Conservation (phyloP, 768 basidiomycete genomes). For the Mycena floridula region DNA sequence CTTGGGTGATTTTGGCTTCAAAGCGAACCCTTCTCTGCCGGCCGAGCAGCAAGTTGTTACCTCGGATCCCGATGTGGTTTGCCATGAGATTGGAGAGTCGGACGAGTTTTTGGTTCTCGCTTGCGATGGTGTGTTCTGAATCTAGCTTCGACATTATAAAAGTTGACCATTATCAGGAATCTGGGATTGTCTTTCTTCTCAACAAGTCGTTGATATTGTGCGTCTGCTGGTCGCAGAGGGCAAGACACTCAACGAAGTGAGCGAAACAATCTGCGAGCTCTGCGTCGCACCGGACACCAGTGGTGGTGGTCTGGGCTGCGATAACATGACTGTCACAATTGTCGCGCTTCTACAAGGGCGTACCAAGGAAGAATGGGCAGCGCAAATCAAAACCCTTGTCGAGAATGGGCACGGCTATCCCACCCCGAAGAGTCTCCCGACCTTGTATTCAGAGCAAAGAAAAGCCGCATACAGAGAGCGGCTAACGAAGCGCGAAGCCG, state of each 20-base stretch:
- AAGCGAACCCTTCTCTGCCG: constrained; percentile 77
- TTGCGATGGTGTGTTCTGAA: constrained; percentile 88
- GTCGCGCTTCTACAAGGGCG: constrained; percentile 83
- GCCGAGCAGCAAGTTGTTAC: constrained; percentile 95
- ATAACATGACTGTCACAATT: constrained; percentile 97
- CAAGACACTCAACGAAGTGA: constrained; percentile 74
- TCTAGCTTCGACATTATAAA: neutral
- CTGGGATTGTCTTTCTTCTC: constrained; percentile 95
- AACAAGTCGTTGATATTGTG: constrained; percentile 87
- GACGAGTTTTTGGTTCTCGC: constrained; percentile 97
- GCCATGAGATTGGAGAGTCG: constrained; percentile 75
- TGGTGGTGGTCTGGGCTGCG: constrained; percentile 91
- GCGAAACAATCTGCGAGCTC: constrained; percentile 85
- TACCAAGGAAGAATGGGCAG: constrained; percentile 89
- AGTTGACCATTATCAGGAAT: constrained; percentile 76
- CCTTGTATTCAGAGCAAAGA: constrained; percentile 66
- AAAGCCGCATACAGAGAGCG: constrained; percentile 58
- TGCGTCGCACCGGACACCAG: constrained; percentile 93
- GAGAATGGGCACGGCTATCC: constrained; percentile 66
- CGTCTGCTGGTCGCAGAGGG: constrained; percentile 77
- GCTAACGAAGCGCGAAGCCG: constrained; percentile 40
- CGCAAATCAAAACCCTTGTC: constrained; percentile 82
- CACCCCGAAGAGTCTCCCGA: constrained; percentile 72
- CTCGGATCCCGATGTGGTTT: constrained; percentile 84
- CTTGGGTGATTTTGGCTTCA: constrained; percentile 97